These are phyloP conservation scores for Dothistroma pini DNA, from an alignment of 2,329 filamentous ascomycete species.

Conservation along the genomic window DNA sequence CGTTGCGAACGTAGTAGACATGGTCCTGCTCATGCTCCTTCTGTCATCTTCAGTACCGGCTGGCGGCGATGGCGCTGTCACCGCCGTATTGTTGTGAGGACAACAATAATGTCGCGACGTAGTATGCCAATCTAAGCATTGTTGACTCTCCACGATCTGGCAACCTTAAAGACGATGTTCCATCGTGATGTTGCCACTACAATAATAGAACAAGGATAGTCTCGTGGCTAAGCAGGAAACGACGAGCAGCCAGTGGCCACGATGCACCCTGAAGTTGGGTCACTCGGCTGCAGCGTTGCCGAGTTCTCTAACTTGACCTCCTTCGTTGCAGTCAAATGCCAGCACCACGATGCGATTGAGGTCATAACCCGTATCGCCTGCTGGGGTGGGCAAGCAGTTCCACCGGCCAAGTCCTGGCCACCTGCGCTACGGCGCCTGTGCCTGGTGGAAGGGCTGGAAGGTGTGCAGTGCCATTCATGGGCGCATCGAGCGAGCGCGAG, in stretches of 20 bases:
- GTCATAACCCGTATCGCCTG: background rate
- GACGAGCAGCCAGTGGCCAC: background rate
- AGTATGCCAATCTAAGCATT: background rate
- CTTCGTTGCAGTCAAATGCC: background rate
- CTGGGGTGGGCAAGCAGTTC: background rate
- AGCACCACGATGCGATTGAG: background rate
- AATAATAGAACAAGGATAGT: background rate
- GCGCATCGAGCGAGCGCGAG: background rate
- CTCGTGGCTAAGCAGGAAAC: background rate
- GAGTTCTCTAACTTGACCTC: background rate
- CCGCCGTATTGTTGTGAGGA: background rate
- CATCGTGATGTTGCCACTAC: background rate
- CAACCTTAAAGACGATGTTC: background rate
- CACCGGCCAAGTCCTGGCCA: background rate
- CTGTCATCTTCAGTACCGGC: background rate
- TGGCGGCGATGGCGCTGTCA: background rate
- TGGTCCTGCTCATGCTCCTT: background rate
- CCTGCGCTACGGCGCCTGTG: background rate
- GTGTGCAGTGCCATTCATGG: constrained; percentile 1
- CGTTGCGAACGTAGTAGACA: background rate
- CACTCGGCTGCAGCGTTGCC: background rate
- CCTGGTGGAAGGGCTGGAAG: background rate
- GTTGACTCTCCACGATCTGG: background rate
- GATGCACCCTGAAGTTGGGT: background rate
- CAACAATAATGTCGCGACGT: background rate